Evolutionary conservation across 169 alveolate species (phyloP).

Genomic region (Plasmodium vinckei): DNA sequence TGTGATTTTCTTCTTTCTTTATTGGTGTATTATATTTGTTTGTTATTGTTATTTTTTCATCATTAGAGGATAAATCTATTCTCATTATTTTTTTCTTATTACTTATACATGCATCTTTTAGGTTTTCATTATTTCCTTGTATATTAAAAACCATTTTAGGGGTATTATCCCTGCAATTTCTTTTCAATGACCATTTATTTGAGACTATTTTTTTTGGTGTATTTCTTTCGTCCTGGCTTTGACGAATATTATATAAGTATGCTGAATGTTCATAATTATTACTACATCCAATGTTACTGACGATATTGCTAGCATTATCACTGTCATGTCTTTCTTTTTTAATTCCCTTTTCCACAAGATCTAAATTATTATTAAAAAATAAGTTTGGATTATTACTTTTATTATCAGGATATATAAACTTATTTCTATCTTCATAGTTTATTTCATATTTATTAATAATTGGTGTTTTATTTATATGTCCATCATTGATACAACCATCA

Average conservation of each 20-base stretch:
- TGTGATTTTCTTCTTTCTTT: not conserved
- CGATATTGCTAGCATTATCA: not conserved
- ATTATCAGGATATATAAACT: too few species aligned
- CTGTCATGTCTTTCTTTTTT: not conserved
- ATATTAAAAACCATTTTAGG: constrained; percentile 22
- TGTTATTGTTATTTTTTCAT: constrained; percentile 16
- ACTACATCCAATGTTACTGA: not conserved
- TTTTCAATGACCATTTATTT: constrained; percentile 37
- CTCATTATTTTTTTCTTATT: constrained; percentile 46
- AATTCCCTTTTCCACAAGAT: not conserved
- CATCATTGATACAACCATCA: too few species aligned
- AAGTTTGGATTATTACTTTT: too few species aligned
- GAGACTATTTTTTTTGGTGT: not conserved
- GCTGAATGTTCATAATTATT: not conserved
- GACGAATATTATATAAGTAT: not conserved
- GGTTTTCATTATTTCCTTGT: constrained; percentile 5
- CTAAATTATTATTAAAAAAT: not conserved
- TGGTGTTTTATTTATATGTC: too few species aligned
- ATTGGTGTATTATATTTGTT: not conserved
- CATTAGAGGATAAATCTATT: constrained; percentile 20
- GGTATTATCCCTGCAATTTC: constrained; percentile 38
- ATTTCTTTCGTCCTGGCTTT: constrained; percentile 12
- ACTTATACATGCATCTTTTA: not conserved
- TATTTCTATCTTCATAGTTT: too few species aligned
- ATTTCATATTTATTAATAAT: too few species aligned